phyloP scores from a whole-genome alignment of 2,329 filamentous ascomycete species.

The Pyrenophora graminea region DNA sequence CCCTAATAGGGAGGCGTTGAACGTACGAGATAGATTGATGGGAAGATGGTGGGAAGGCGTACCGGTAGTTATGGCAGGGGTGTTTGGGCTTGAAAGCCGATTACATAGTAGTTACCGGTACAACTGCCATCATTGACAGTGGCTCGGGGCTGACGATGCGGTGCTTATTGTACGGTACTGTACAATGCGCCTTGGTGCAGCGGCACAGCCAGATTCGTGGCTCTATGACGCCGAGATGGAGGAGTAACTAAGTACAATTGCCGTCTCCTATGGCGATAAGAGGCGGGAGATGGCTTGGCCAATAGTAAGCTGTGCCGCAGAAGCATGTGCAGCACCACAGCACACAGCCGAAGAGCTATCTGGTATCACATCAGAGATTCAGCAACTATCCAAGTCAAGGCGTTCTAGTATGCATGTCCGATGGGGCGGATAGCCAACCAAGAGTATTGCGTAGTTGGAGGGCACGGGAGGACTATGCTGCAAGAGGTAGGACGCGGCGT shows the following conservation, averaged over 20 bases:
- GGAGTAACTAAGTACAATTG: background rate
- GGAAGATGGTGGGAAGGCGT: background rate
- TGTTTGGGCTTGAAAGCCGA: background rate
- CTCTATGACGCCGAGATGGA: conserved; percentile 1
- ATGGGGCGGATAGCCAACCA: conserved; percentile 1
- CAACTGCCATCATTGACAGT: background rate
- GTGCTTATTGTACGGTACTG: no score
- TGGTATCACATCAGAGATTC: no score
- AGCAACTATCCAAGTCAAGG: no score
- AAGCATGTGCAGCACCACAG: background rate
- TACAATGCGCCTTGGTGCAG: no score
- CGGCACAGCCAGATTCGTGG: no score
- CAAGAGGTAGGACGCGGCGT: conserved; percentile 11
- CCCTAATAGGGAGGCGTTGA: background rate
- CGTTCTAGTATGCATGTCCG: background rate
- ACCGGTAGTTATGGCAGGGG: background rate
- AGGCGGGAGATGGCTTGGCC: background rate
- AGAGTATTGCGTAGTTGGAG: conserved; percentile 5
- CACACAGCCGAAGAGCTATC: no score
- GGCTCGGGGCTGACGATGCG: background rate
- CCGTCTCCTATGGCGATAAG: conserved; percentile 5
- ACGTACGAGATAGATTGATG: background rate
- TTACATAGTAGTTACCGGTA: background rate
- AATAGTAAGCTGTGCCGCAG: background rate
- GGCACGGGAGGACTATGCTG: conserved; percentile 18